Evolutionary conservation across 805 yeast species (phyloP), one percentile per base, ranked within the genome.

Genomic region (Candida hungchunana): DNA sequence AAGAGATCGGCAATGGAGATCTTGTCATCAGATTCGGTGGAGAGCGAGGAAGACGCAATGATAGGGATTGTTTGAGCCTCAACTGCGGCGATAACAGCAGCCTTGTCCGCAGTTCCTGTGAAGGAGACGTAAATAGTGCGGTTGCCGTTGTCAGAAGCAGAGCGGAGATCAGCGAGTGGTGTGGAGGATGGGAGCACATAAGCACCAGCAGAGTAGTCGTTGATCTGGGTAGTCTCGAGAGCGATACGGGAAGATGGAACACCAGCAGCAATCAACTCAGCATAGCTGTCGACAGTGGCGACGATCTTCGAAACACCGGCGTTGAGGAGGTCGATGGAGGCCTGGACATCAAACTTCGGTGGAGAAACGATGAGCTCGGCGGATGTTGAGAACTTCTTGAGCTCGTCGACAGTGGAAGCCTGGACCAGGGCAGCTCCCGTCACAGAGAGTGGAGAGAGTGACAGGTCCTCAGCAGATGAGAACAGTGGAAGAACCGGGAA

Each of bases 271-370:
- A 63, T 47, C 16, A 71, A 53, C 24, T 52, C 60, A 0, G 51
- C 48, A 2, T 59, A 66, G 22, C 52, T 54, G 4, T 46, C 32
- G 7, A 43, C 49, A 4, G 58, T 32, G 18, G 71, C 67, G 37
- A 77, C 61, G 4, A 81, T 50, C 14, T 66, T 63, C 18, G 60
- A 51, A 11, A 79, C 73, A 30, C 93, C 93, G 33, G 64, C 65
- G 51, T 84, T 82, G 39, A 84, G 66, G 25, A 82, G 53, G 7
- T 64, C 71, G 26, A 79, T 62, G 14, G 67, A 52, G 13, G 55
- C 56, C 39, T 79, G 82, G 26, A 66, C 64, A 18, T 62, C 56
- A 15, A 37, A 53, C 40, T 18, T 42, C 40, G 18, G 47, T 44
- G 30, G 56, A 14, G 24, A 56, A 36, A 25, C 61, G 36, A 31